Percentiles rank a stretch among this genome's conserved stretches.
Evolutionary conservation across 2,329 filamentous ascomycete genomes (phyloP).

Genomic region (Scytalidium lignicola): DNA sequence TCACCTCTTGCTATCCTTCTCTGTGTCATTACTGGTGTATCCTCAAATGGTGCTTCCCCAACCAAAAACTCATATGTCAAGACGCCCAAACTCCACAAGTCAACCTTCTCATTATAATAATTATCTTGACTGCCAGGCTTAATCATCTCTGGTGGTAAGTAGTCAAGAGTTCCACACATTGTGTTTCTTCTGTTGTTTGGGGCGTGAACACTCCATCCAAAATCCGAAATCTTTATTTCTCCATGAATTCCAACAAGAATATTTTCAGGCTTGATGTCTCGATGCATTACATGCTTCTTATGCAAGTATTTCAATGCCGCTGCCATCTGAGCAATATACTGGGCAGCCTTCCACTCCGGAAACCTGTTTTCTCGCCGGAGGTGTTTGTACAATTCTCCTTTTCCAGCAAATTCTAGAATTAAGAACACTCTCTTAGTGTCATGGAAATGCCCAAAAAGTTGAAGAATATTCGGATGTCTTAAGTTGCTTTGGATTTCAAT

Average conservation of each 20-base stretch:
- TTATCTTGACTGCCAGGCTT: constrained; percentile 75
- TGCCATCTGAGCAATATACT: constrained; percentile 74
- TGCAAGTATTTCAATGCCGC: constrained; percentile 84
- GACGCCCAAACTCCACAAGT: constrained; percentile 93
- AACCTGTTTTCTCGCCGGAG: constrained; percentile 63
- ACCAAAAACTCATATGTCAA: constrained; percentile 95
- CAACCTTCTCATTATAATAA: constrained; percentile 91
- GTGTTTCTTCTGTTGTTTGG: constrained; percentile 91
- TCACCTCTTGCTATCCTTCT: constrained; percentile 82
- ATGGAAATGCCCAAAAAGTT: constrained; percentile 68
- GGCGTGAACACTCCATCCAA: constrained; percentile 97
- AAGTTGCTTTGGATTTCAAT: constrained; percentile 73
- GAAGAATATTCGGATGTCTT: constrained; percentile 65
- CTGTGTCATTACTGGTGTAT: constrained; percentile 91
- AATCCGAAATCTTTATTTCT: constrained; percentile 98
- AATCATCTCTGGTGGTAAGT: constrained; percentile 97
- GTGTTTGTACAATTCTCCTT: constrained; percentile 70
- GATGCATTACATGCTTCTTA: constrained; percentile 95
- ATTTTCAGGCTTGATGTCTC: constrained; percentile 97
- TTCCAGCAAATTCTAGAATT: constrained; percentile 67
- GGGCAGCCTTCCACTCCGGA: constrained; percentile 65
- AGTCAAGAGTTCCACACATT: constrained; percentile 96
- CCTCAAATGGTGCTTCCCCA: constrained; percentile 94
- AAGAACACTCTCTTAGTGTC: constrained; percentile 69
- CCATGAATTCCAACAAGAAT: constrained; percentile 94